These are phyloP conservation scores for Physcomitrellopsis africana DNA, from an alignment of 225 moss, liverwort and hornwort genomes.

Conservation along the genomic window DNA sequence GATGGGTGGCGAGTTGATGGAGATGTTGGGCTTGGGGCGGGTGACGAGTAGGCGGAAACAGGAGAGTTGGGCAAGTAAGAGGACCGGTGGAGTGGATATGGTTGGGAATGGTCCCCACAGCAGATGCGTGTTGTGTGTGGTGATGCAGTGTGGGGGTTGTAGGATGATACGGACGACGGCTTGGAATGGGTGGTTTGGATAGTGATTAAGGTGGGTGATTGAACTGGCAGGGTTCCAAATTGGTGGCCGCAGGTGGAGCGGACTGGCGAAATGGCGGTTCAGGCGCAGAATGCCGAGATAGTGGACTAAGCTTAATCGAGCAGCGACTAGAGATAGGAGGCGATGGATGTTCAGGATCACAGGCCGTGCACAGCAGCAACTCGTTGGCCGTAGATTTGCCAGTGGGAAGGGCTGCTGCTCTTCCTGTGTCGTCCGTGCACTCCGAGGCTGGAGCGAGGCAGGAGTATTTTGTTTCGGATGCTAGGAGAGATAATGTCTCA, in stretches of 20 bases:
- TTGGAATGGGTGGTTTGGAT: neutral
- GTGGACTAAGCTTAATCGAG: conserved; percentile 79
- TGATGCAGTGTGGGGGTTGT: neutral
- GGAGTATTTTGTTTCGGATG: conserved; percentile 70
- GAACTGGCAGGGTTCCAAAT: conserved; percentile 54
- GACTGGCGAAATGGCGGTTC: conserved; percentile 94
- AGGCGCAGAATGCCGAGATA: conserved; percentile 88
- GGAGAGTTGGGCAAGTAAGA: too few species aligned
- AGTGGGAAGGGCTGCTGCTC: conserved; percentile 99
- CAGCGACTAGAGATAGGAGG: conserved; percentile 96
- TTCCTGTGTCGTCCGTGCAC: conserved; percentile 80
- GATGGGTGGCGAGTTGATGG: too few species aligned
- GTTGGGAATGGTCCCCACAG: too few species aligned
- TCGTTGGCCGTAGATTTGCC: conserved; percentile 87
- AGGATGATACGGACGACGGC: neutral
- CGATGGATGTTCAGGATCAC: conserved; percentile 94
- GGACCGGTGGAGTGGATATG: too few species aligned
- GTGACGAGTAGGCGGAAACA: too few species aligned
- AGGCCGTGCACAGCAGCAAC: conserved; percentile 99
- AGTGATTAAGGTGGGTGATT: conserved; percentile 34
- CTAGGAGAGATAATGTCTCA: conserved; percentile 45
- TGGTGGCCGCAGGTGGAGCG: conserved; percentile 60
- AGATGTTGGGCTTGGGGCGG: too few species aligned
- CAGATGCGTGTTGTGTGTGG: too few species aligned
- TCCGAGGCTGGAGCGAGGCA: conserved; percentile 72